phyloP scores from a whole-genome alignment of 257 asterid species.

The Echites panduratus region DNA sequence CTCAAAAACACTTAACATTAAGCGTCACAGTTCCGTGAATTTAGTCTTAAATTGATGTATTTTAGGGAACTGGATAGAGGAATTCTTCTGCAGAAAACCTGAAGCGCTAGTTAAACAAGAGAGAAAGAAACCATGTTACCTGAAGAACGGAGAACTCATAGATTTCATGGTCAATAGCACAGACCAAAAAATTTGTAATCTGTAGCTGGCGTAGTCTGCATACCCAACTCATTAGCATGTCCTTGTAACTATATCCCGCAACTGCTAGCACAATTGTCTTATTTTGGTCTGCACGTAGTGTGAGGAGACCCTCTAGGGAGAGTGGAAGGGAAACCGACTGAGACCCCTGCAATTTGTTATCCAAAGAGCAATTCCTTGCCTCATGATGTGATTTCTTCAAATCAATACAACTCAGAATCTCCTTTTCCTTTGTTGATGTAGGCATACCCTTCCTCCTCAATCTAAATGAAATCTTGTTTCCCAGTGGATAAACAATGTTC shows the following conservation, averaged over 20 bases:
- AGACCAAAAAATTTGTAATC: conserved; percentile 59
- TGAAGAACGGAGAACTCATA: conserved; percentile 72
- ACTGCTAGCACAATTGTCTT: conserved; percentile 69
- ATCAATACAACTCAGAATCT: conserved; percentile 41
- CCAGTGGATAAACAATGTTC: conserved; percentile 43
- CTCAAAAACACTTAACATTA: background rate
- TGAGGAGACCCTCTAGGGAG: conserved; percentile 53
- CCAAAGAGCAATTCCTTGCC: conserved; percentile 30
- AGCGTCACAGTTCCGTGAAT: background rate
- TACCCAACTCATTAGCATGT: conserved; percentile 96
- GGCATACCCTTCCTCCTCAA: conserved; percentile 33
- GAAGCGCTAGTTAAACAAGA: background rate
- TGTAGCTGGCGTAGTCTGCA: conserved; percentile 65
- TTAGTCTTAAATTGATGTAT: background rate
- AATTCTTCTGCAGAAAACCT: background rate
- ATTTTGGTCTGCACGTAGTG: conserved; percentile 54
- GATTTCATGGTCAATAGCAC: conserved; percentile 72
- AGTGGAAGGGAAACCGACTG: conserved; percentile 40
- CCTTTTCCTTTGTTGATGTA: conserved; percentile 24
- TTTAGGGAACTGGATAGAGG: background rate
- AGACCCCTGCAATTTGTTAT: conserved; percentile 24
- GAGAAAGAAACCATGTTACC: conserved; percentile 36
- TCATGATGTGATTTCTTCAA: conserved; percentile 31
- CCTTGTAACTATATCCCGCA: conserved; percentile 87
- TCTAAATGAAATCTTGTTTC: conserved; percentile 27